These are phyloP conservation scores for Trifolium pratense DNA, from an alignment of 306 rosid genomes.

Conservation along the genomic window DNA sequence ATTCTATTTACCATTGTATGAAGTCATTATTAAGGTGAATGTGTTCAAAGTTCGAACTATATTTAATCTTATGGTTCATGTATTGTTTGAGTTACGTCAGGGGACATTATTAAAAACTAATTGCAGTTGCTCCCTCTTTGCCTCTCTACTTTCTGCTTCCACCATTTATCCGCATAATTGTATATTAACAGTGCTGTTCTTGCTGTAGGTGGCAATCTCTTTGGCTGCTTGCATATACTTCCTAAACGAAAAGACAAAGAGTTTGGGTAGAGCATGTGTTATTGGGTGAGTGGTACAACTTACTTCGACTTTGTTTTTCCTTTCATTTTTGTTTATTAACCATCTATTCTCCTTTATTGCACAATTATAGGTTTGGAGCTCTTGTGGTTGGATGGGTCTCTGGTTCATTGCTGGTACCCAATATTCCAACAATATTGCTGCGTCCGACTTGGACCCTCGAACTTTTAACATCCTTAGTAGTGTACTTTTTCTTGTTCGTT, in stretches of 20 bases:
- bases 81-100: slow-evolving; percentile 5
- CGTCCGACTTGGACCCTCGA: slow-evolving; percentile 93
- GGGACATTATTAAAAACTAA: background rate
- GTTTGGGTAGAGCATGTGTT: slow-evolving; percentile 78
- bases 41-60: slow-evolving; percentile 2
- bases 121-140: background rate
- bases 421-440: slow-evolving; percentile 72
- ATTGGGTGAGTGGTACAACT: slow-evolving; percentile 65
- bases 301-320: background rate
- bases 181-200: slow-evolving; percentile 25
- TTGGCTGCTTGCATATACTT: slow-evolving; percentile 96
- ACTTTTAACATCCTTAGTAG: slow-evolving; percentile 84
- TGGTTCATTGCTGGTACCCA: slow-evolving; percentile 82
- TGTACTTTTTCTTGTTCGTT: slow-evolving; percentile 72
- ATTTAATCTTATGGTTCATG: slow-evolving; percentile 27
- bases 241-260: slow-evolving; percentile 92
- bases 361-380: slow-evolving; percentile 74
- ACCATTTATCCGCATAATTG: background rate
- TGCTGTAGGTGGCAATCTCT: slow-evolving; percentile 85
- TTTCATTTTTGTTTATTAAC: slow-evolving; percentile 6
- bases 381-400: slow-evolving; percentile 85
- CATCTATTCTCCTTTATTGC: slow-evolving; percentile 24
- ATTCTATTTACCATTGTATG: background rate
- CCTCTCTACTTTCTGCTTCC: background rate
- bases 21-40: slow-evolving; percentile 16